phyloP scores from a whole-genome alignment of 257 asterid genomes.

The Solanum pennellii region DNA sequence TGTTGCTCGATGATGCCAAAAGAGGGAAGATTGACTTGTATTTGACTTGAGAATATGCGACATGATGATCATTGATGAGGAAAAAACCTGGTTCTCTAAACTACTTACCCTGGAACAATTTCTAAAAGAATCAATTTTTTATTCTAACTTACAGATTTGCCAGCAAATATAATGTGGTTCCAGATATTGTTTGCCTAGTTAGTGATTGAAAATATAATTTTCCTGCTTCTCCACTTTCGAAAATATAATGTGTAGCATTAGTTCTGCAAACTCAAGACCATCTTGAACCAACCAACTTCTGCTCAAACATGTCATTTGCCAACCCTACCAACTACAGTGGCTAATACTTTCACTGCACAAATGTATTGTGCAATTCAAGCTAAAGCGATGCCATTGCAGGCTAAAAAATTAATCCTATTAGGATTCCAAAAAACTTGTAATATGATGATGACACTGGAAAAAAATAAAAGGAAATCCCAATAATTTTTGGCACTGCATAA shows the following conservation, averaged over 20 bases:
- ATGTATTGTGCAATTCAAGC: not conserved
- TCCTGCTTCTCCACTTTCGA: not conserved
- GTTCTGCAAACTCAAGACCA: not conserved
- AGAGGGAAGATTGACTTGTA: not conserved
- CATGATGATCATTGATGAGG: not conserved
- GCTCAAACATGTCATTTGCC: not conserved
- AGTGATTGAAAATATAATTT: not conserved
- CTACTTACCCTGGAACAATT: not conserved
- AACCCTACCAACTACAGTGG: not conserved
- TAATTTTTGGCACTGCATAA: not conserved
- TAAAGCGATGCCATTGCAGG: not conserved
- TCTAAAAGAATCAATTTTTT: not conserved
- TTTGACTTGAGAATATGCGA: not conserved
- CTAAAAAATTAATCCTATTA: not conserved
- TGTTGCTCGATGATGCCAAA: not conserved
- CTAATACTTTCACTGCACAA: not conserved
- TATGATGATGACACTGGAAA: not conserved
- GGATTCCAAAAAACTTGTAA: not conserved
- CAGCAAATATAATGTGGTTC: not conserved
- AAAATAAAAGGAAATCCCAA: not conserved
- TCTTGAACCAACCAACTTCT: not conserved
- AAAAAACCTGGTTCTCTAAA: not conserved
- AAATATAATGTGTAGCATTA: not conserved
- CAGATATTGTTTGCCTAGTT: not conserved
- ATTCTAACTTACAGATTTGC: not conserved